Percentiles rank a stretch among this genome's conserved stretches.
phyloP scores from a whole-genome alignment of 192 early-diverging fungal species.

The Podila verticillata region DNA sequence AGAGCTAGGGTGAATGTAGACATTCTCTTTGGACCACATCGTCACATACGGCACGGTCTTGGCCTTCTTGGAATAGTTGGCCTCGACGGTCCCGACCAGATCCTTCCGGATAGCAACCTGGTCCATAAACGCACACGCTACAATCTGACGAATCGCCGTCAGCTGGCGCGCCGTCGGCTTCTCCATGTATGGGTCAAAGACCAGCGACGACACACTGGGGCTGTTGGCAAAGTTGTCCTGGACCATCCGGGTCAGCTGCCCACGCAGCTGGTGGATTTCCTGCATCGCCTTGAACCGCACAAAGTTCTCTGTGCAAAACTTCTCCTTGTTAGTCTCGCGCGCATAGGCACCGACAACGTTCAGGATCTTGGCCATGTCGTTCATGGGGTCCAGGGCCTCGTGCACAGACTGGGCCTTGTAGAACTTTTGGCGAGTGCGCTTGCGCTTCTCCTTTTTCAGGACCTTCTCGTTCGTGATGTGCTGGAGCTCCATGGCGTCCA shows the following conservation, averaged over 20 bases:
- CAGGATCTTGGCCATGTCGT: slow-evolving; percentile 89
- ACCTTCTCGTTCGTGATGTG: slow-evolving; percentile 68
- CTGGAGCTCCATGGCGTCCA: slow-evolving; percentile 61
- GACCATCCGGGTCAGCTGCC: slow-evolving; percentile 78
- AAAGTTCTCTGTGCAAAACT: slow-evolving; percentile 85
- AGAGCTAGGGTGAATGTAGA: slow-evolving; percentile 79
- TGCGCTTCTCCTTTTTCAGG: slow-evolving; percentile 67
- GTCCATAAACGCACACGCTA: slow-evolving; percentile 91
- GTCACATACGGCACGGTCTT: slow-evolving; percentile 68
- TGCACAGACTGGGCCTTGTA: slow-evolving; percentile 79
- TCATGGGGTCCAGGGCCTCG: slow-evolving; percentile 78
- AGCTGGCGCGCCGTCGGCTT: slow-evolving; percentile 66
- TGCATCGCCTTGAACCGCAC: slow-evolving; percentile 77
- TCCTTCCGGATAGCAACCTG: slow-evolving; percentile 90
- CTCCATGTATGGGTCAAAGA: slow-evolving; percentile 50
- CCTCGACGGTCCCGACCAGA: slow-evolving; percentile 66
- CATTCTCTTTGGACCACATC: slow-evolving; percentile 81
- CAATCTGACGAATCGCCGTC: slow-evolving; percentile 84
- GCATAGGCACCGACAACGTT: slow-evolving; percentile 92
- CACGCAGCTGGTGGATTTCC: slow-evolving; percentile 81
- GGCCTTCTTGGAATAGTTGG: slow-evolving; percentile 57
- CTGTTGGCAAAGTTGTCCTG: slow-evolving; percentile 66
- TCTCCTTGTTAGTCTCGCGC: slow-evolving; percentile 67
- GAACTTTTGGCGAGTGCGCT: slow-evolving; percentile 70
- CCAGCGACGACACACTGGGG: slow-evolving; percentile 25